Evolutionary conservation across 2,329 filamentous ascomycete genomes (phyloP), one percentile per base, ranked within the genome.

Genomic region (Tympanopsis confertula): DNA sequence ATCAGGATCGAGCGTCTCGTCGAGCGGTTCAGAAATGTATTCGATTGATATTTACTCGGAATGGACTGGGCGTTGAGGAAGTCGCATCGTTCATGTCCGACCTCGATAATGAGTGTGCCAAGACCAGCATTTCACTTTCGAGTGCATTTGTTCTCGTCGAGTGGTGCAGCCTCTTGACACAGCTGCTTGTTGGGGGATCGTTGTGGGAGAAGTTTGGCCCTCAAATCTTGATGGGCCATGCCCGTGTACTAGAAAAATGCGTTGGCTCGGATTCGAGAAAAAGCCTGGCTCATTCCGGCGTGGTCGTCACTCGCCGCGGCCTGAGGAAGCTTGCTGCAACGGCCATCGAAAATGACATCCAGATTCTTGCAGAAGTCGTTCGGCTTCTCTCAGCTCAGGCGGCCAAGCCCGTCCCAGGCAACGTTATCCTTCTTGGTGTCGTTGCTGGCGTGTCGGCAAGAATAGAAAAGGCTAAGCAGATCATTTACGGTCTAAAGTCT

Each of bases 71-170:
- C n/a, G n/a, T n/a, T n/a, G n/a, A n/a, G n/a, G 22, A 7, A 7
- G 69, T 98, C 40, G 64, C 69, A 45, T 69, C 76, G 37, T 68
- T 89, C 46, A 68, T 88, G 41, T 69, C 69, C 39, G 66, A 65
- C 38, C 62, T 59, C n/a, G 51, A 68, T 14, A 67, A 81, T 36
- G 89, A 98, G 59, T 74, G 79, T 13, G 68, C 74, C 44, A 95
- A 94, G 56, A 64, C 71, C 14, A 79, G 77, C 44, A 79, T 96
- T 49, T 86, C 89, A 20, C 65, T 82, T 13, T 75, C 72, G 32
- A 93, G 78, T 57, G 84, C 87, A 4, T 94, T 95, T 54, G 86
- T 94, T 36, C 66, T 98, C 47, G 71, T 89, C 13, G 86, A 94
- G 58, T 98, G 89, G 89, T 86, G 79, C 57, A 83, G 82, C 41